Evolutionary conservation across 1,139 yeast genomes (phyloP).

Genomic region (Pichia sp.): DNA sequence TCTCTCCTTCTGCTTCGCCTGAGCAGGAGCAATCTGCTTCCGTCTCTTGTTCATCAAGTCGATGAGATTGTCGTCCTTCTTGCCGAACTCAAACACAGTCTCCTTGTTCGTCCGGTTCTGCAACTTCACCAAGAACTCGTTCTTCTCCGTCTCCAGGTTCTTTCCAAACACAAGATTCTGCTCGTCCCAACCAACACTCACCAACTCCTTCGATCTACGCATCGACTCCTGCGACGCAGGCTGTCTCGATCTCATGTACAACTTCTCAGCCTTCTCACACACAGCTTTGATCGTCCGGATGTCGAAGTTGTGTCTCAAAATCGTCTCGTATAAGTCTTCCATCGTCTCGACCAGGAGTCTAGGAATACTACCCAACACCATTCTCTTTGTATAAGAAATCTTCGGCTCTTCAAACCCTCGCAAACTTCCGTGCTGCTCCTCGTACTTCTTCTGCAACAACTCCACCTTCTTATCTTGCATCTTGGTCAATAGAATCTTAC

Average conservation of each 20-base stretch:
- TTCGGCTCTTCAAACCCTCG: constrained; percentile 43
- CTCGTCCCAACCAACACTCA: constrained; percentile 83
- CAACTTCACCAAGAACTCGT: constrained; percentile 65
- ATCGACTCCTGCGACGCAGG: constrained; percentile 83
- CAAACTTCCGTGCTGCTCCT: constrained; percentile 33
- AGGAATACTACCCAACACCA: constrained; percentile 82
- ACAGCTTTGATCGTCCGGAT: constrained; percentile 61
- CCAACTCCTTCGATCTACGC: constrained; percentile 76
- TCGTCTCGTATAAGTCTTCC: constrained; percentile 65
- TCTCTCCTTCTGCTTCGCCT: constrained; percentile 69
- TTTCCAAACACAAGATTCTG: constrained; percentile 76
- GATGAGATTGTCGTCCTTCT: constrained; percentile 67
- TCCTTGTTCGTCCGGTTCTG: constrained; percentile 69
- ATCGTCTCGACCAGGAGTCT: constrained; percentile 63
- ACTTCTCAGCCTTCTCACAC: constrained; percentile 79
- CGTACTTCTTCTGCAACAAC: constrained; percentile 43
- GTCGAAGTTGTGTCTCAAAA: constrained; percentile 66
- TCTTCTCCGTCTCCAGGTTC: constrained; percentile 68
- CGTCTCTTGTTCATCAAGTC: constrained; percentile 84
- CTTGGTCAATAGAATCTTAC: constrained; percentile 65
- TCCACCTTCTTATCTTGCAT: constrained; percentile 63
- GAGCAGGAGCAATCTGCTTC: constrained; percentile 73
- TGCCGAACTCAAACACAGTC: constrained; percentile 87
- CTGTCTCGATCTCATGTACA: constrained; percentile 79
- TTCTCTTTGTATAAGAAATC: constrained; percentile 66